These are phyloP conservation scores for Epichloe coenophiala DNA, from an alignment of 2,329 filamentous ascomycete genomes.

Conservation along the genomic window DNA sequence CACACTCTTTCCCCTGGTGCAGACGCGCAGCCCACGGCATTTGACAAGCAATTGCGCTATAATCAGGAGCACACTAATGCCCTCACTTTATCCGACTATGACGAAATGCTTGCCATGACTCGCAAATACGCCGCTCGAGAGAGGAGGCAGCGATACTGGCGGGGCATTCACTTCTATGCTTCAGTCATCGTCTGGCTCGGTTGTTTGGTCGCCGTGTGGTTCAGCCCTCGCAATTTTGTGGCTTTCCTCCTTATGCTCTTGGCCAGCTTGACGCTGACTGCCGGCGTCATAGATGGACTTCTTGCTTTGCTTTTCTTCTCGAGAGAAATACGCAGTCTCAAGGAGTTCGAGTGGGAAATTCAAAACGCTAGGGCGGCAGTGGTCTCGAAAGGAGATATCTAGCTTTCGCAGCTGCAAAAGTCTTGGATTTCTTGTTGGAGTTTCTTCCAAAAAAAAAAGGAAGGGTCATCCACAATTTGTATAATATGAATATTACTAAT, in stretches of 20 bases:
- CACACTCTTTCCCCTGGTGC: conserved; percentile 19
- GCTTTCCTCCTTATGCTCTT: conserved; percentile 69
- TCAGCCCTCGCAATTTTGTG: conserved; percentile 62
- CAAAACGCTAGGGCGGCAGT: conserved; percentile 45
- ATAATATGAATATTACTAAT: conserved; percentile 2
- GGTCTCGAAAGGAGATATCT: conserved; percentile 5
- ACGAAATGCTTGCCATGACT: conserved; percentile 61
- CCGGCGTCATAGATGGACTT: conserved; percentile 70
- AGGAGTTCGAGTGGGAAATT: conserved; percentile 92
- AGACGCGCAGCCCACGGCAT: conserved; percentile 9
- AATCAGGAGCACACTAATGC: conserved; percentile 8
- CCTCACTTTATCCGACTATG: conserved; percentile 24
- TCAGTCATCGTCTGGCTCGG: conserved; percentile 55
- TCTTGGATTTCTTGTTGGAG: not conserved
- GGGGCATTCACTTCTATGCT: conserved; percentile 58
- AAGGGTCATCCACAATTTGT: not conserved
- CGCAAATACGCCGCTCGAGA: conserved; percentile 58
- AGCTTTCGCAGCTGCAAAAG: not conserved
- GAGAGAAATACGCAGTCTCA: conserved; percentile 66
- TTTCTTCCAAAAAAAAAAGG: not conserved
- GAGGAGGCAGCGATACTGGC: conserved; percentile 54
- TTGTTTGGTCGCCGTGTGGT: conserved; percentile 77
- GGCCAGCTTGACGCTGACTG: conserved; percentile 61
- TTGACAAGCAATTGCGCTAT: conserved; percentile 21
- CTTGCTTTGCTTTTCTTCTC: conserved; percentile 80